Evolutionary conservation across 78 protist species (phyloP).

Genomic region (Dictyostelium firmibasis): DNA sequence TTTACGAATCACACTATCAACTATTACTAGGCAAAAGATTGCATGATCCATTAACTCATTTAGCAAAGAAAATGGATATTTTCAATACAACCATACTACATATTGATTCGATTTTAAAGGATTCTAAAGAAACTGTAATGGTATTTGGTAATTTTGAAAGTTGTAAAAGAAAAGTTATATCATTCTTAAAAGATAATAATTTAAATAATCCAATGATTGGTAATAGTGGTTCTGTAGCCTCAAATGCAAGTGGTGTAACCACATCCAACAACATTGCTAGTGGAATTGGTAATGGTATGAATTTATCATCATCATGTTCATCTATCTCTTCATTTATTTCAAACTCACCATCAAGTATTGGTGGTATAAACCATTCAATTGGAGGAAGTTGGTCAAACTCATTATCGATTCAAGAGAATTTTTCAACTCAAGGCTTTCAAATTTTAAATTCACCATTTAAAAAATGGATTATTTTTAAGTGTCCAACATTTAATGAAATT

Average conservation of each 20-base stretch:
- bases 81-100: not conserved
- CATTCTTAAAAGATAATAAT: conserved; percentile 10
- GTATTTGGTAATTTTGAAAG: conserved; percentile 8
- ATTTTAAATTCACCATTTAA: not conserved
- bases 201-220: not conserved
- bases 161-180: not conserved
- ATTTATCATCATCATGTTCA: not conserved
- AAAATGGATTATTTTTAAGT: not conserved
- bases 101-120: conserved; percentile 8
- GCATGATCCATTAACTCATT: not conserved
- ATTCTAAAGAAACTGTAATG: not conserved
- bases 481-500: conserved; percentile 14
- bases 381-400: not conserved
- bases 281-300: not conserved
- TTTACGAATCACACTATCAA: not conserved
- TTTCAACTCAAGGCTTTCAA: conserved; percentile 5
- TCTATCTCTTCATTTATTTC: not conserved
- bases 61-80: conserved; percentile 2
- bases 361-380: not conserved
- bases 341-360: not conserved
- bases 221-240: not conserved
- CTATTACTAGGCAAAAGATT: not conserved
- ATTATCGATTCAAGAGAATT: conserved; percentile 12
- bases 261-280: not conserved
- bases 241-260: not conserved